A percentile compares a stretch with the other conserved stretches of the same genome.
Evolutionary conservation across 1,139 yeast species (phyloP).

Genomic region (Pichia sorboxylosa): DNA sequence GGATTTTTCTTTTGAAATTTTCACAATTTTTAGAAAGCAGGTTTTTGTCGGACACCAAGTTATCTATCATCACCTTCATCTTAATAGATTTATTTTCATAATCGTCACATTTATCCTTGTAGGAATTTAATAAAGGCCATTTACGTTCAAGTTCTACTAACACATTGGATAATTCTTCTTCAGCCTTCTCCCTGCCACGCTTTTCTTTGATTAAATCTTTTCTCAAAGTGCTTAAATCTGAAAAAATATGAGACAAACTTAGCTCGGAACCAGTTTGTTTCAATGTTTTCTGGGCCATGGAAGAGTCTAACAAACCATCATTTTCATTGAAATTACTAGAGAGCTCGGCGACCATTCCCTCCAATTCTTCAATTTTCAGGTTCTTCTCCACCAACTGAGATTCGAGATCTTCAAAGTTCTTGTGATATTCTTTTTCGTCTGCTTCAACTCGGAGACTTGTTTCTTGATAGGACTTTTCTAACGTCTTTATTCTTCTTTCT

Average conservation of each 20-base stretch:
- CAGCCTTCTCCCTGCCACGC: conserved; percentile 58
- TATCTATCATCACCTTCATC: conserved; percentile 36
- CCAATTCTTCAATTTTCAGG: conserved; percentile 31
- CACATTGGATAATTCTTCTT: conserved; percentile 58
- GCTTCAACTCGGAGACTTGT: conserved; percentile 30
- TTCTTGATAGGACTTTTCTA: conserved; percentile 36
- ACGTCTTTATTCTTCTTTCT: conserved; percentile 33
- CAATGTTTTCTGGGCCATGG: conserved; percentile 18
- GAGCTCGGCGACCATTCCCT: conserved; percentile 31
- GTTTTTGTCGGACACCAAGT: conserved; percentile 32
- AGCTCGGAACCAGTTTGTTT: conserved; percentile 32
- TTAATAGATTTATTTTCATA: conserved; percentile 43
- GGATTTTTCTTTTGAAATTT: conserved; percentile 23
- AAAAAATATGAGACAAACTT: conserved; percentile 55
- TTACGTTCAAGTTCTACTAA: conserved; percentile 68
- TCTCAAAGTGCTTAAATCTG: conserved; percentile 56
- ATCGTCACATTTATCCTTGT: conserved; percentile 39
- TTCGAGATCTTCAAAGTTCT: conserved; percentile 14
- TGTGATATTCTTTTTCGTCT: conserved; percentile 25
- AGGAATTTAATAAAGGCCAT: conserved; percentile 68
- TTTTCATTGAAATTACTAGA: conserved; percentile 14
- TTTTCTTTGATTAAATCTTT: conserved; percentile 61
- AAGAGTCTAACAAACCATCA: conserved; percentile 5
- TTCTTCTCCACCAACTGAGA: conserved; percentile 18
- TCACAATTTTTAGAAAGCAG: conserved; percentile 23